Evolutionary conservation across 169 alveolate species (phyloP).

Genomic region (Cryptosporidium ryanae): DNA sequence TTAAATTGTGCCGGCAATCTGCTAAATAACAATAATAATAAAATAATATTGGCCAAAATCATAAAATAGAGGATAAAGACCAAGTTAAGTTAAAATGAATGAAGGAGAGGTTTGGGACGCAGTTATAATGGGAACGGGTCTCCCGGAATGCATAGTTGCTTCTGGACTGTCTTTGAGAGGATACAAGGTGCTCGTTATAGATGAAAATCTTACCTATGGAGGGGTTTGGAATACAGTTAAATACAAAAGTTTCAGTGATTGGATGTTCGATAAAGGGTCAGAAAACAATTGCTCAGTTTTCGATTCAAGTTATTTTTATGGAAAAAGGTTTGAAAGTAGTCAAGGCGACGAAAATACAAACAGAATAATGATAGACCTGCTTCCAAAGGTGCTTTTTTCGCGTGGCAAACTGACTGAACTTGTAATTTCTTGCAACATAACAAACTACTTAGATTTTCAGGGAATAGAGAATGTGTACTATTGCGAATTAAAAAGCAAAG

Average conservation of each 20-base stretch:
- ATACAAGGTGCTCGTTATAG: conserved; percentile 35
- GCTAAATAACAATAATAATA: neutral
- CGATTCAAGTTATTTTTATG: conserved; percentile 14
- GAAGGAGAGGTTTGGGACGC: conserved; percentile 53
- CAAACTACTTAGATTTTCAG: conserved; percentile 55
- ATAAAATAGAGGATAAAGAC: neutral
- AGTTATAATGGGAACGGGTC: conserved; percentile 44
- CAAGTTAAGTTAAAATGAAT: neutral
- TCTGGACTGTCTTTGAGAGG: conserved; percentile 66
- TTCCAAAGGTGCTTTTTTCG: conserved; percentile 42
- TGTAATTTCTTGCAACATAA: conserved; percentile 33
- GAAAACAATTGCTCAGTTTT: neutral
- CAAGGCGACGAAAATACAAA: neutral
- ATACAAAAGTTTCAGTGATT: conserved; percentile 3
- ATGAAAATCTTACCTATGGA: conserved; percentile 46
- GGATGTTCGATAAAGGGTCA: conserved; percentile 15
- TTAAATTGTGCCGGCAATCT: too few species aligned
- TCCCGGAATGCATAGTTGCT: conserved; percentile 55
- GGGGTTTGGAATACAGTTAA: conserved; percentile 37
- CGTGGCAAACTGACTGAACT: conserved; percentile 44
- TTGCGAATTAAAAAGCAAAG: neutral
- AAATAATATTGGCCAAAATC: neutral
- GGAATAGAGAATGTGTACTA: conserved; percentile 45
- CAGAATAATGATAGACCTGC: conserved; percentile 24
- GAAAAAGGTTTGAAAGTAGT: neutral